Base-by-base conservation (phyloP, 768 basidiomycete species). In the Agaricus sinodeliciosus region DNA sequence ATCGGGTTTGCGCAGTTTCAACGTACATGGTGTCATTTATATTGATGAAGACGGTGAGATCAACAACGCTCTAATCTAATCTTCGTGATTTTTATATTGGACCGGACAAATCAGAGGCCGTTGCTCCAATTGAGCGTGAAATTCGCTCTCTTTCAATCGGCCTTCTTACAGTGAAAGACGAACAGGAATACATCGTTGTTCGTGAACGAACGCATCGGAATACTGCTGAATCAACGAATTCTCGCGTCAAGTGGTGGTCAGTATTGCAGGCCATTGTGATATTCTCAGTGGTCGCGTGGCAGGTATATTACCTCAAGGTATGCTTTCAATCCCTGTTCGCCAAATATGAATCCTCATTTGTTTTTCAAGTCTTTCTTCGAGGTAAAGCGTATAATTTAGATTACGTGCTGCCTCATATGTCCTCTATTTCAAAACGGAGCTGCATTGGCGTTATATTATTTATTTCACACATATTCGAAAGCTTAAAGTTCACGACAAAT, bases 181-280 rank as follows among this genome's bases (percentile, higher is more conserved):
- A 99, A 67, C 95, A 98, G 66, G 96, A 98, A 69, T 99, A 99
- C 69, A 94, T 99, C 57, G 89, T 95, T 28, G 85, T 98, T 26
- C 81, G 96, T 46, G 96, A 99, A 69, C 79, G 80, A 55, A 85
- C 85, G 39, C 96, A 99, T 68, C 78, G 96, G 50, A 91, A 98
- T 67, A 99, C 96, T 47, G 87, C 91, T 8, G 90, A 90, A 75
- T 95, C 81, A 1, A 91, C 90, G 16, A 98, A 98, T 66, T 80
- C 87, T 36, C 84, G 96, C 36, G 95, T 99, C 49, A 98, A 97
- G 72, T 98, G 93, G 93, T 99, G 96, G 96, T 94, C 93, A 2
- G 85, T 99, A 56, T 66, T 93, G 6, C 96, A 99, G 67, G 78
- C 88, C 3, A 64, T 90, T 37, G 87, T 98, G 18, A 72, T 98